Conservation (phyloP, 352 stramenopile genomes). For the Peronospora belbahrii region DNA sequence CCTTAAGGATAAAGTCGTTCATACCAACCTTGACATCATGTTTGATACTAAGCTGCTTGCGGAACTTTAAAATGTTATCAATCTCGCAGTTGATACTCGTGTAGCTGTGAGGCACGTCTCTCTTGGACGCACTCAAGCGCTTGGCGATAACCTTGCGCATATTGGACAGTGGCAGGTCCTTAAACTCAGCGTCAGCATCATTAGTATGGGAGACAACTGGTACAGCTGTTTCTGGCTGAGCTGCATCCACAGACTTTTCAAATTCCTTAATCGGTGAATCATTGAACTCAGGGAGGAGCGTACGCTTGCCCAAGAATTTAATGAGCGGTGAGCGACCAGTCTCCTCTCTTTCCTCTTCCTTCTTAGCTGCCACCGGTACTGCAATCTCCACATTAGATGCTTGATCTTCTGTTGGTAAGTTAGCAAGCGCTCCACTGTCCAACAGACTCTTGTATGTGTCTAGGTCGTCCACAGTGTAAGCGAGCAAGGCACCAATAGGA, state of each 20-base stretch:
- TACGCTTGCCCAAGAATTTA: constrained; percentile 83
- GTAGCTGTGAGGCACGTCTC: constrained; percentile 96
- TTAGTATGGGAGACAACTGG: not conserved
- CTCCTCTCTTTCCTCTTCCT: not conserved
- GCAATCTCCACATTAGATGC: not conserved
- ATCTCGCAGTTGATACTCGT: constrained; percentile 94
- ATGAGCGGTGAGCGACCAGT: constrained; percentile 53
- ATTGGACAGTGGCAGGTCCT: constrained; percentile 86
- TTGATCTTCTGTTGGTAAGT: constrained; percentile 23
- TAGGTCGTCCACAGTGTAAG: constrained; percentile 91
- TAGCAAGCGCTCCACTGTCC: constrained; percentile 46
- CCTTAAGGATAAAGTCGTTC: constrained; percentile 99
- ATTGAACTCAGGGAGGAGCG: constrained; percentile 41
- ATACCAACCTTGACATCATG: constrained; percentile 96
- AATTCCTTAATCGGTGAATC: constrained; percentile 21
- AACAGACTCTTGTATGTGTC: constrained; percentile 63
- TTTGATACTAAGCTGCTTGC: constrained; percentile 88
- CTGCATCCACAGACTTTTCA: not conserved
- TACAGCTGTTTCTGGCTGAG: constrained; percentile 9
- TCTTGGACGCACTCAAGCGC: constrained; percentile 95
- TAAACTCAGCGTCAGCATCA: constrained; percentile 41
- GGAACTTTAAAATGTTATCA: constrained; percentile 84
- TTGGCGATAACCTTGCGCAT: constrained; percentile 99
- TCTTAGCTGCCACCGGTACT: not conserved
- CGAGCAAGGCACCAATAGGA: constrained; percentile 87